phyloP scores from a whole-genome alignment of 2,329 filamentous ascomycete genomes.

The Teratosphaeria zuluensis region DNA sequence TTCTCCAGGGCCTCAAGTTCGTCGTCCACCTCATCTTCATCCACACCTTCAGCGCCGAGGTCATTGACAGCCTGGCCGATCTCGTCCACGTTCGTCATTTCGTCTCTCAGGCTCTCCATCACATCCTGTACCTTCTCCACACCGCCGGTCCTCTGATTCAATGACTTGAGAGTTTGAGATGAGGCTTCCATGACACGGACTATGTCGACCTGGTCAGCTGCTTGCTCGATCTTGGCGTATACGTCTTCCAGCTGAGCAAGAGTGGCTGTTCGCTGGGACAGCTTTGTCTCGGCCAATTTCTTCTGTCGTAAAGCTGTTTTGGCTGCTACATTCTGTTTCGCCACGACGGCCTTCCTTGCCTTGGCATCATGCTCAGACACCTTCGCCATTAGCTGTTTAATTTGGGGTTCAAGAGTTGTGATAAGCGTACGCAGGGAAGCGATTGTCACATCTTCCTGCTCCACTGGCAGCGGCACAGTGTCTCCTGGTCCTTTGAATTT shows the following conservation, averaged over 20 bases:
- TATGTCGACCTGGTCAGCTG: conserved; percentile 72
- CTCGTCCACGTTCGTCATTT: conserved; percentile 76
- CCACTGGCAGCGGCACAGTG: conserved; percentile 43
- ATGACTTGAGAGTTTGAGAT: conserved; percentile 56
- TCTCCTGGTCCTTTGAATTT: conserved; percentile 57
- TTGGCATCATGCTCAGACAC: conserved; percentile 41
- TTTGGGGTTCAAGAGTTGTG: conserved; percentile 53
- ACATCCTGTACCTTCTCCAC: conserved; percentile 65
- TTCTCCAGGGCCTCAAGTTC: conserved; percentile 70
- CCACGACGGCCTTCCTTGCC: conserved; percentile 60
- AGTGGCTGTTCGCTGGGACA: conserved; percentile 62
- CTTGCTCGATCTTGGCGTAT: conserved; percentile 73
- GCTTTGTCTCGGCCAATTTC: conserved; percentile 66
- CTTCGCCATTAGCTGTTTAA: conserved; percentile 52
- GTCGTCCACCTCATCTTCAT: conserved; percentile 78
- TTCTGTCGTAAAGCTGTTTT: conserved; percentile 71
- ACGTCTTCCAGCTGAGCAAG: conserved; percentile 76
- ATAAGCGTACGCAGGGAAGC: conserved; percentile 71
- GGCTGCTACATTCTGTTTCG: conserved; percentile 66
- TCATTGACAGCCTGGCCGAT: conserved; percentile 69
- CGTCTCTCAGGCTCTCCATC: conserved; percentile 62
- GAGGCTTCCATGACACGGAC: conserved; percentile 75
- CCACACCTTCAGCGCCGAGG: conserved; percentile 40
- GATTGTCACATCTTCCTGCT: conserved; percentile 69
- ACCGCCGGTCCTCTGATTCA: conserved; percentile 72